A percentile compares a stretch with the other conserved stretches of the same genome.
These are phyloP conservation scores for Pythium monospermum DNA, from an alignment of 352 stramenopile genomes.

Conservation along the genomic window DNA sequence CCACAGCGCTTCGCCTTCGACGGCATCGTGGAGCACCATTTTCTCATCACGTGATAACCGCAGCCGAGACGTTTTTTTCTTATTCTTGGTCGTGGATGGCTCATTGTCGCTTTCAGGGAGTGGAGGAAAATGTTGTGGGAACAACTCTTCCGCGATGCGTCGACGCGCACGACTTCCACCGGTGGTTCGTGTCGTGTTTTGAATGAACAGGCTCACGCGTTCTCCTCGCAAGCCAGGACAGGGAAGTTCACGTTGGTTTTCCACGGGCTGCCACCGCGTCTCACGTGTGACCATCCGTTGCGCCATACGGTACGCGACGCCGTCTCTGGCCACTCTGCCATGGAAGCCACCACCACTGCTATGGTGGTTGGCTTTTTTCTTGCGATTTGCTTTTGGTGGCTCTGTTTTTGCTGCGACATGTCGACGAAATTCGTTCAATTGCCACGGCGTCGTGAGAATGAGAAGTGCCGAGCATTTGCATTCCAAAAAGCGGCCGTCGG, in stretches of 20 bases:
- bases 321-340: slow-evolving; percentile 19
- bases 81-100: not conserved
- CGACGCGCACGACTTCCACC: slow-evolving; percentile 55
- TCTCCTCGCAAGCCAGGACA: slow-evolving; percentile 65
- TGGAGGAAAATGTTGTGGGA: slow-evolving; percentile 65
- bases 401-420: slow-evolving; percentile 54
- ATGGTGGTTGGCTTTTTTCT: slow-evolving; percentile 1
- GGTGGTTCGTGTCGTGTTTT: slow-evolving; percentile 48
- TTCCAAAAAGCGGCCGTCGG: slow-evolving; percentile 61
- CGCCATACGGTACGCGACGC: slow-evolving; percentile 15
- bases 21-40: slow-evolving; percentile 60
- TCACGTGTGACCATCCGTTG: slow-evolving; percentile 53
- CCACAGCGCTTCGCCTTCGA: slow-evolving; percentile 69
- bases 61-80: slow-evolving; percentile 13
- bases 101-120: too few species aligned
- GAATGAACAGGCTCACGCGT: slow-evolving; percentile 51
- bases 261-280: slow-evolving; percentile 50
- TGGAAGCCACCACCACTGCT: slow-evolving; percentile 16
- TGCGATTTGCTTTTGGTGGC: slow-evolving; percentile 13
- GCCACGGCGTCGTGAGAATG: slow-evolving; percentile 44
- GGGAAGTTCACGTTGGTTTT: slow-evolving; percentile 32
- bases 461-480: slow-evolving; percentile 64
- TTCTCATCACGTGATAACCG: slow-evolving; percentile 32
- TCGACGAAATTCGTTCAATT: slow-evolving; percentile 49
- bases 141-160: slow-evolving; percentile 67